Conservation (phyloP, 1,284 basidiomycete species). For the Apiotrichum akiyoshidainum region DNA sequence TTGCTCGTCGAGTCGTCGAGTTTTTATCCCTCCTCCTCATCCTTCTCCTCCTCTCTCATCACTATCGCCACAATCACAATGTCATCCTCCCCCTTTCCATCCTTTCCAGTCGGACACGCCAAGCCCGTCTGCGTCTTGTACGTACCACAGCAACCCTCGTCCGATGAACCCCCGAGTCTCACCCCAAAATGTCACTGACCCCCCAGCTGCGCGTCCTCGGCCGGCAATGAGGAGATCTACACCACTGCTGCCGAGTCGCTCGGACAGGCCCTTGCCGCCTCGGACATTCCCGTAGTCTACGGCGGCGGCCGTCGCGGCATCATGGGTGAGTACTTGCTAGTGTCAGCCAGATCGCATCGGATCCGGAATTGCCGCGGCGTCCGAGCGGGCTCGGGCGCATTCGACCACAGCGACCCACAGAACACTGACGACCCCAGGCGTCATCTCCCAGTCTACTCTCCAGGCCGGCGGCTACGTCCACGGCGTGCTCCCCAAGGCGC, state of each 20-base stretch:
- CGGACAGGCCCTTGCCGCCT: slow-evolving; percentile 66
- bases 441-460: slow-evolving; percentile 68
- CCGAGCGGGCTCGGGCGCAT: too few relatives aligned
- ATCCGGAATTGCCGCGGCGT: too few relatives aligned
- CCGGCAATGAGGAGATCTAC: slow-evolving; percentile 63
- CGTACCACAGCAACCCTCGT: slow-evolving; percentile 25
- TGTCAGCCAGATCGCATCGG: not conserved
- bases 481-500: slow-evolving; percentile 74
- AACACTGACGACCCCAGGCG: slow-evolving; percentile 51
- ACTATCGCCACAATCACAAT: not conserved
- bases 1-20: too few relatives aligned
- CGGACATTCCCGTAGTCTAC: slow-evolving; percentile 71
- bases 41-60: not conserved
- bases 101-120: slow-evolving; percentile 28
- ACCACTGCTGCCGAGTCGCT: slow-evolving; percentile 69
- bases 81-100: not conserved
- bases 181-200: slow-evolving; percentile 19
- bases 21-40: not conserved
- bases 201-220: slow-evolving; percentile 64
- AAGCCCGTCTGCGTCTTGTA: slow-evolving; percentile 51
- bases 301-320: slow-evolving; percentile 79
- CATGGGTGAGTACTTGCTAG: slow-evolving; percentile 59
- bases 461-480: slow-evolving; percentile 68
- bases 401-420: too few relatives aligned
- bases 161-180: slow-evolving; percentile 37